Evolutionary conservation across 2,329 filamentous ascomycete genomes (phyloP).

Genomic region (Xylaria sp.): DNA sequence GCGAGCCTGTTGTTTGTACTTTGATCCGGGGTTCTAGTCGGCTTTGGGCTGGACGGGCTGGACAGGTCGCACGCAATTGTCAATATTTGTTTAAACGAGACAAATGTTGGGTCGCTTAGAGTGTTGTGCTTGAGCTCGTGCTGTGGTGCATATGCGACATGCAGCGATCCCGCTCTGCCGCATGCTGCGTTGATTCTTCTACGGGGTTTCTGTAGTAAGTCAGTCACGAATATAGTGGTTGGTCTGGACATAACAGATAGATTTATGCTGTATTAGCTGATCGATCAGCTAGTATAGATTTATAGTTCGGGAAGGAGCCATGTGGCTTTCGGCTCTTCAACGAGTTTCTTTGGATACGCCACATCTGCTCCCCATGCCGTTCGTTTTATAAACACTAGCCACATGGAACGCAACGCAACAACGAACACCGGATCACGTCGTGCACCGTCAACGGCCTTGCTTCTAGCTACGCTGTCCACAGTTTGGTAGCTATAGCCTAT

Average conservation of each 20-base stretch:
- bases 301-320: neutral
- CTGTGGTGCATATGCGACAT: conserved; percentile 5
- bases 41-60: neutral
- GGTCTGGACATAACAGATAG: neutral
- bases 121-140: neutral
- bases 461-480: neutral
- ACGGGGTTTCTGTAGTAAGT: conserved; percentile 9
- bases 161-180: neutral
- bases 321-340: neutral
- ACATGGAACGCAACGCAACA: neutral
- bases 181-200: neutral
- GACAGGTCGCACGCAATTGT: neutral
- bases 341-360: neutral
- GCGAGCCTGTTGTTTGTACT: neutral
- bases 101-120: conserved; percentile 1
- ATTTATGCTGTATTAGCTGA: neutral
- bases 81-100: conserved; percentile 3
- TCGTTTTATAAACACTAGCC: neutral
- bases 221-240: neutral
- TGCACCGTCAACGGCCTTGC: neutral
- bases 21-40: neutral
- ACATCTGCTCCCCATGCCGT: neutral
- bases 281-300: neutral
- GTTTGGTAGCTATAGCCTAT: neutral
- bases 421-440: neutral